These are phyloP conservation scores for Ceratonia siliqua DNA, from an alignment of 306 rosid genomes.

Conservation along the genomic window DNA sequence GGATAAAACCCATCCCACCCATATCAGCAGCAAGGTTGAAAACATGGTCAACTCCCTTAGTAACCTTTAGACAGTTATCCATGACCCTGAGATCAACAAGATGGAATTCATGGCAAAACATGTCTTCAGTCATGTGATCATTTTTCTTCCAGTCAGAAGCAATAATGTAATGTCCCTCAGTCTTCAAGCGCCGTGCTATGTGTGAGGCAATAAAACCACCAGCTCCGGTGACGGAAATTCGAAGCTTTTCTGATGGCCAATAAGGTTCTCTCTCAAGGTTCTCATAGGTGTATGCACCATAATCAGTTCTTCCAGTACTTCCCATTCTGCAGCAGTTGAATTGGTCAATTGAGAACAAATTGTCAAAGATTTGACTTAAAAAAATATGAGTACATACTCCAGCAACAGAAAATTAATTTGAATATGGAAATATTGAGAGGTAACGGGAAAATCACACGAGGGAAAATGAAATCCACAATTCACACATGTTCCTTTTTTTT, in stretches of 20 bases:
- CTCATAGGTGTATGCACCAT: slow-evolving; percentile 80
- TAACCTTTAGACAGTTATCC: slow-evolving; percentile 93
- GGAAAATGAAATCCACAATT: neutral
- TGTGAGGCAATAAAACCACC: slow-evolving; percentile 98
- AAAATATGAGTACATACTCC: neutral
- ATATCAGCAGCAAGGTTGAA: slow-evolving; percentile 99
- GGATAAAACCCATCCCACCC: slow-evolving; percentile 99
- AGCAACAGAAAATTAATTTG: neutral
- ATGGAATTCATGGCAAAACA: slow-evolving; percentile 97
- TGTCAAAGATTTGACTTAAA: neutral
- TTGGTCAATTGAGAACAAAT: slow-evolving; percentile 4
- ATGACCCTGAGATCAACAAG: slow-evolving; percentile 95
- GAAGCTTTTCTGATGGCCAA: slow-evolving; percentile 89
- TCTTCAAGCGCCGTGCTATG: slow-evolving; percentile 94
- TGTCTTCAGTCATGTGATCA: slow-evolving; percentile 96
- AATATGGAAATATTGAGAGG: neutral
- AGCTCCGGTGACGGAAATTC: slow-evolving; percentile 91
- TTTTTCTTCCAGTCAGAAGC: slow-evolving; percentile 99
- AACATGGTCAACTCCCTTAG: slow-evolving; percentile 82
- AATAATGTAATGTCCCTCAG: slow-evolving; percentile 90
- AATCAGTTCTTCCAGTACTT: slow-evolving; percentile 56
- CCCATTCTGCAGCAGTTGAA: slow-evolving; percentile 69
- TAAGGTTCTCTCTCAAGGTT: slow-evolving; percentile 85
- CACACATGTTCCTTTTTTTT: slow-evolving; percentile 15
- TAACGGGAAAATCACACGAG: neutral